A percentile compares a stretch with the other conserved stretches of the same genome.
phyloP scores from a whole-genome alignment of 1,284 basidiomycete species.

The Ceratobasidium sp. region DNA sequence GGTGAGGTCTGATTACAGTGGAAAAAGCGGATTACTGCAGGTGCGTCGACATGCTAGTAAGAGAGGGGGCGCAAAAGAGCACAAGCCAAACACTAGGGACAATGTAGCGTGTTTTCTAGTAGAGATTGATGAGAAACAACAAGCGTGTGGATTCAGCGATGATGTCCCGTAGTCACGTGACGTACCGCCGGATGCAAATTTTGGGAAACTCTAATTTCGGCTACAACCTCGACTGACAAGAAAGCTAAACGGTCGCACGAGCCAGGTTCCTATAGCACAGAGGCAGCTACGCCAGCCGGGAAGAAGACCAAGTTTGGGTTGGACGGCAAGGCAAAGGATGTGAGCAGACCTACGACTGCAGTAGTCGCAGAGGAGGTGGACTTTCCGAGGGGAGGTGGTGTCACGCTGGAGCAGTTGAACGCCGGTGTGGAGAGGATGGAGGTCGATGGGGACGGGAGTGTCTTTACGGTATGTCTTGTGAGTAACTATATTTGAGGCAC shows the following conservation, averaged over 20 bases:
- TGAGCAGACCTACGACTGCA: background rate
- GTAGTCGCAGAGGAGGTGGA: constrained; percentile 78
- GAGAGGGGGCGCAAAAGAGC: too few relatives aligned
- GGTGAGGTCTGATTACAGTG: too few relatives aligned
- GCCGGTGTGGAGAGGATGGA: constrained; percentile 24
- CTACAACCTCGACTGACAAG: constrained; percentile 16
- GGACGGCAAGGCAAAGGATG: constrained; percentile 39
- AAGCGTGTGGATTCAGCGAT: too few relatives aligned
- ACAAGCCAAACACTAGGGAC: too few relatives aligned
- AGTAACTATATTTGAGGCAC: background rate
- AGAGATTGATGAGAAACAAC: too few relatives aligned
- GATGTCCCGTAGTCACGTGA: background rate
- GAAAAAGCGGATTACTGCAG: too few relatives aligned
- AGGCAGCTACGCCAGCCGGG: constrained; percentile 32
- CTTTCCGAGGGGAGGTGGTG: constrained; percentile 90
- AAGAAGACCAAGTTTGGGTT: constrained; percentile 40
- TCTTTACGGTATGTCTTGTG: constrained; percentile 15
- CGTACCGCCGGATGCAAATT: constrained; percentile 23
- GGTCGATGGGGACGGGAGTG: constrained; percentile 18
- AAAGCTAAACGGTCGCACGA: constrained; percentile 37
- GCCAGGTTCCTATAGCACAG: constrained; percentile 27
- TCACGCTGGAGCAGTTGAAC: constrained; percentile 50
- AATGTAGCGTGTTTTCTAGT: too few relatives aligned
- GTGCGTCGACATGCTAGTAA: too few relatives aligned
- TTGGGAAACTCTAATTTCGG: constrained; percentile 38